Evolutionary conservation across 2,329 filamentous ascomycete species (phyloP), one percentile per base, ranked within the genome.

Genomic region (Calonectria hawksworthii): DNA sequence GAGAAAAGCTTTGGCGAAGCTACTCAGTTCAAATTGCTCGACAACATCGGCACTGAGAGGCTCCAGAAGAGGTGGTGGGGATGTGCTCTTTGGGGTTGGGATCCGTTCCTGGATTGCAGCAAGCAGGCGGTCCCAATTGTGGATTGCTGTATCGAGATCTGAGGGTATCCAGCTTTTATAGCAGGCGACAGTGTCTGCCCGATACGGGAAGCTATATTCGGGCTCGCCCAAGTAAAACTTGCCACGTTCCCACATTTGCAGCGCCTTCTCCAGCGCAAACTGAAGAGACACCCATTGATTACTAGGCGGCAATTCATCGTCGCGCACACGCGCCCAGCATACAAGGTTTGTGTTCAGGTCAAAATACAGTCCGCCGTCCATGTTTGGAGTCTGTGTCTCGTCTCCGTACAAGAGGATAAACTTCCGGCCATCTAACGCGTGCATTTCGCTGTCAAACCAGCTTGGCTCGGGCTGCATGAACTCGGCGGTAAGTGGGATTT

Each of bases 1-100:
- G 34, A 63, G 59, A 63, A 63, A 63, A 26, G 59, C 59, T 34
- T 63, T 63, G 8, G 59, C 59, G 32, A 63, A 63, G 30, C 14
- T 26, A 21, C 59, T 63, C 32, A 41, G n/a, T 18, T 63, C 23
- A 34, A 63, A 63, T 1, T 44, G 2, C 23, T 63, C 59, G 14
- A 44, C 34, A 8, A 63, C 26, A 4, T 16, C 59, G 16, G 21
- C 23, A 13, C 21, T 14, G 59, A 63, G 59, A n/a, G 59, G 59
- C n/a, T 63, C 59, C 16, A 36, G 59, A 63, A 63, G 59, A 41
- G 34, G 30, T 3, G 21, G 32, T 7, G 16, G 4, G 6, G 28
- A 2, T 30, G 26, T 56, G 36, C 59, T 34, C 4, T 63, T 11
- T 13, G 34, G 32, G n/a, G 14, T 18, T 13, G 59, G 59, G 18